Evolutionary conservation across 805 yeast species (phyloP).

Genomic region (Tetrapisispora iriomotensis): DNA sequence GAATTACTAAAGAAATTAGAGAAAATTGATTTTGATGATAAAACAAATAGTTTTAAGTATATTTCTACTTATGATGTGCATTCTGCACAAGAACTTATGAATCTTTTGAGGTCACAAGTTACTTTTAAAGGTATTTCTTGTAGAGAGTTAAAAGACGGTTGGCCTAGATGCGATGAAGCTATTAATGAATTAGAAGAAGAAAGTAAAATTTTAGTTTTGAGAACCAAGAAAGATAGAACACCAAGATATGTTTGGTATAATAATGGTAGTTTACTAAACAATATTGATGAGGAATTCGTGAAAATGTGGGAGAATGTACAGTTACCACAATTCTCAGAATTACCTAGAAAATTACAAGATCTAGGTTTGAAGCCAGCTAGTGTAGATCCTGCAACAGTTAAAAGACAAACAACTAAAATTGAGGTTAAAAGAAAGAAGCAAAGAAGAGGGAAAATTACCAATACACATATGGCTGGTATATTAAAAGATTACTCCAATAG

Average conservation of each 20-base stretch:
- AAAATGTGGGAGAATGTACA: slow-evolving; percentile 70
- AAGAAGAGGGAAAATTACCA: slow-evolving; percentile 87
- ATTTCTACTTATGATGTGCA: slow-evolving; percentile 83
- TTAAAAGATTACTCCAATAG: slow-evolving; percentile 64
- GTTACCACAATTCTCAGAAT: slow-evolving; percentile 71
- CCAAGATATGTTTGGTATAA: slow-evolving; percentile 94
- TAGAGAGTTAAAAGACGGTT: slow-evolving; percentile 66
- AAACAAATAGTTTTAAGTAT: slow-evolving; percentile 63
- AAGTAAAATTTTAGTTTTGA: slow-evolving; percentile 66
- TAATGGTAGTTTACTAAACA: slow-evolving; percentile 54
- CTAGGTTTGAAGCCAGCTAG: slow-evolving; percentile 94
- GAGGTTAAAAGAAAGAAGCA: slow-evolving; percentile 83
- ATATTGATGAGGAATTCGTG: slow-evolving; percentile 72
- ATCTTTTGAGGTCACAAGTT: slow-evolving; percentile 65
- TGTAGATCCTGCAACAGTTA: slow-evolving; percentile 92
- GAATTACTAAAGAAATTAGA: slow-evolving; percentile 68
- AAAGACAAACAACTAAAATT: slow-evolving; percentile 45
- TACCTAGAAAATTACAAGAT: slow-evolving; percentile 67
- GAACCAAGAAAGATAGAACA: slow-evolving; percentile 86
- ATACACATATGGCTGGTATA: slow-evolving; percentile 93
- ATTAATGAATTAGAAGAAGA: slow-evolving; percentile 70
- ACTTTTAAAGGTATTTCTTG: slow-evolving; percentile 84
- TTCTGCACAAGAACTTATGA: slow-evolving; percentile 64
- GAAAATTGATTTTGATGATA: slow-evolving; percentile 59
- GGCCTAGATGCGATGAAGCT: slow-evolving; percentile 81